Conservation (phyloP, 2,329 filamentous ascomycete genomes). For the Aspergillus quadrilineatus region DNA sequence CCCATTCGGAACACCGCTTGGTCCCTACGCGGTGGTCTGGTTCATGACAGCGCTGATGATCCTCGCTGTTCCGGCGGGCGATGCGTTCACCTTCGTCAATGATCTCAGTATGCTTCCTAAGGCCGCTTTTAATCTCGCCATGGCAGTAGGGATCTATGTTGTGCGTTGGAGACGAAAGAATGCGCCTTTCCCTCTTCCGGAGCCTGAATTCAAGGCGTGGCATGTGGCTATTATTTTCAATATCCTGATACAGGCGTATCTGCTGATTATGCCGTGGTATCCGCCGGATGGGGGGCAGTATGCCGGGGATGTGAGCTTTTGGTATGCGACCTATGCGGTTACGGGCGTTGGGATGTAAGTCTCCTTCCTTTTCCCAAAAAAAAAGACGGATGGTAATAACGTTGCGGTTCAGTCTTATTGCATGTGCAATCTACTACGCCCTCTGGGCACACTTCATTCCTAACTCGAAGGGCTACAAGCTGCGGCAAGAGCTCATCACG, state of each 20-base stretch:
- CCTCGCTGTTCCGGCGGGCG: constrained; percentile 59
- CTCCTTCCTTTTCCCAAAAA: background rate
- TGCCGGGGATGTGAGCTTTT: constrained; percentile 68
- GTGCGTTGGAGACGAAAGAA: constrained; percentile 56
- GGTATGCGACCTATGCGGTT: constrained; percentile 68
- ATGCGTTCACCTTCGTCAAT: constrained; percentile 64
- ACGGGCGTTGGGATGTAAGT: constrained; percentile 61
- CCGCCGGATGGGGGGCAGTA: constrained; percentile 60
- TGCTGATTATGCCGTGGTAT: constrained; percentile 70
- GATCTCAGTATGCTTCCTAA: constrained; percentile 60
- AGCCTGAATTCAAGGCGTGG: constrained; percentile 60
- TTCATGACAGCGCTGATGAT: constrained; percentile 60
- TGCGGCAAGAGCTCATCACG: constrained; percentile 52
- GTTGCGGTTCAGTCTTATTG: constrained; percentile 41
- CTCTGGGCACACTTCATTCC: constrained; percentile 60
- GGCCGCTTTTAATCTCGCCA: constrained; percentile 57
- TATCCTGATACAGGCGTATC: constrained; percentile 59
- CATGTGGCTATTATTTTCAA: constrained; percentile 58
- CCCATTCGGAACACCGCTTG: constrained; percentile 63
- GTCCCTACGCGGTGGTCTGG: constrained; percentile 60
- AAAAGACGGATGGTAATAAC: background rate
- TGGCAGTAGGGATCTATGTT: constrained; percentile 59
- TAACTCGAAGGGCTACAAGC: constrained; percentile 50
- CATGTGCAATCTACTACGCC: constrained; percentile 59
- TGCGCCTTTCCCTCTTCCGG: constrained; percentile 43